A percentile compares a stretch with the other conserved stretches of the same genome.
phyloP scores from a whole-genome alignment of 306 rosid species.

The Prunus dulcis region DNA sequence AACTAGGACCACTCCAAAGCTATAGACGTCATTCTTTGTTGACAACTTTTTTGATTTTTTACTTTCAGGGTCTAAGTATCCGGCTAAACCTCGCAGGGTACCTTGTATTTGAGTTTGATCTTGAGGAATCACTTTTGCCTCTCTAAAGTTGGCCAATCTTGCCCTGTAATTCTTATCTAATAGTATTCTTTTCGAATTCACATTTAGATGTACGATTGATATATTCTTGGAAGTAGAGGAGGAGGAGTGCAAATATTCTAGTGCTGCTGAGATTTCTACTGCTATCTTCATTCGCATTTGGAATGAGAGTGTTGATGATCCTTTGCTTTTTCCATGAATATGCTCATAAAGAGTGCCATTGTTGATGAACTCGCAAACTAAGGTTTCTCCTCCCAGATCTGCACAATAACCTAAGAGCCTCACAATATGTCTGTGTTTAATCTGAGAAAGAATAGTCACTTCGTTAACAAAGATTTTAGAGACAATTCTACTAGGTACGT shows the following conservation, averaged over 20 bases:
- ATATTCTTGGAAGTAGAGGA: neutral
- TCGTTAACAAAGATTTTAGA: conserved; percentile 5
- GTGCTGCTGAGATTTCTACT: conserved; percentile 10
- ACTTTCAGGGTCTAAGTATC: neutral
- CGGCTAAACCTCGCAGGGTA: neutral
- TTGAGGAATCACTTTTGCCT: neutral
- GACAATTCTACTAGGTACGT: neutral
- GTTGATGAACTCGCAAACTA: conserved; percentile 12
- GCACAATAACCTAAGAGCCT: conserved; percentile 10
- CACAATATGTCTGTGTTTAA: conserved; percentile 17
- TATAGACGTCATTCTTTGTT: neutral
- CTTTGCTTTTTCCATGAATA: neutral
- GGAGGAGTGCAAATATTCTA: conserved; percentile 11
- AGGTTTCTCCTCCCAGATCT: neutral
- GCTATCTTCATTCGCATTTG: conserved; percentile 21
- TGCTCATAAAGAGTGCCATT: conserved; percentile 7
- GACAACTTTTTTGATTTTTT: neutral
- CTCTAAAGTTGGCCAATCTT: neutral
- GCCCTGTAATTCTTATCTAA: neutral
- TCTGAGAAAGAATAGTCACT: conserved; percentile 11
- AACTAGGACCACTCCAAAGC: neutral
- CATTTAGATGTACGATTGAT: neutral
- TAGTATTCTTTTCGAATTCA: neutral
- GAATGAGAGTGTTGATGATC: conserved; percentile 9
- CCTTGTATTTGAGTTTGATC: neutral